Evolutionary conservation across 2,329 filamentous ascomycete species (phyloP).

Genomic region (Cordyceps cateniannulata): DNA sequence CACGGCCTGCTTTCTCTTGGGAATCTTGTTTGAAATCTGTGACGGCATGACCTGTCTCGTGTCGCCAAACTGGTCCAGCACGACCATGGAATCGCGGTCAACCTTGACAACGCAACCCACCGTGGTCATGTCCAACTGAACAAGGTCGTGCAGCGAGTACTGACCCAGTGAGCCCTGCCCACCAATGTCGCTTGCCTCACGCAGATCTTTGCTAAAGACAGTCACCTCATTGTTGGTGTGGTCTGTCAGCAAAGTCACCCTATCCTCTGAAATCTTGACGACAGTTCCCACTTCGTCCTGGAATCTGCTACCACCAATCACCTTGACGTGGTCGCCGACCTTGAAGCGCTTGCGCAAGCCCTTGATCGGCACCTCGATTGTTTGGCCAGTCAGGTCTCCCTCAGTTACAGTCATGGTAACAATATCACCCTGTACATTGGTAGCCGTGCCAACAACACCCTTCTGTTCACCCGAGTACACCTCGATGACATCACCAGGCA

Average conservation of each 20-base stretch:
- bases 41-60: conserved; percentile 79
- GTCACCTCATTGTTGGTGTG: conserved; percentile 91
- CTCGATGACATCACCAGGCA: conserved; percentile 92
- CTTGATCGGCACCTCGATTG: conserved; percentile 87
- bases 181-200: conserved; percentile 87
- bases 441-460: conserved; percentile 78
- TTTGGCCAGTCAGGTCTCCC: conserved; percentile 74
- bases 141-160: conserved; percentile 86
- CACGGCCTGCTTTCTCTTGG: conserved; percentile 74
- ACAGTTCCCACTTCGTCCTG: conserved; percentile 96
- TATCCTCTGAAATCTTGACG: conserved; percentile 85
- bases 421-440: conserved; percentile 84
- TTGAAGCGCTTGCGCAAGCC: conserved; percentile 88
- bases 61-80: conserved; percentile 86
- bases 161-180: conserved; percentile 79
- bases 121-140: conserved; percentile 87
- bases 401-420: conserved; percentile 81
- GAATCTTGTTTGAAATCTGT: conserved; percentile 84
- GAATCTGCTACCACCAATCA: conserved; percentile 91
- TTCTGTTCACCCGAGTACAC: conserved; percentile 94
- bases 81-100: conserved; percentile 83
- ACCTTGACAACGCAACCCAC: conserved; percentile 93
- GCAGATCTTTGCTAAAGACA: conserved; percentile 94
- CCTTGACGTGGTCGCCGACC: conserved; percentile 95
- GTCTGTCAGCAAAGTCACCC: conserved; percentile 88